Conservation (phyloP, 176 grass and related monocot genomes). For the Carex kokanica region DNA sequence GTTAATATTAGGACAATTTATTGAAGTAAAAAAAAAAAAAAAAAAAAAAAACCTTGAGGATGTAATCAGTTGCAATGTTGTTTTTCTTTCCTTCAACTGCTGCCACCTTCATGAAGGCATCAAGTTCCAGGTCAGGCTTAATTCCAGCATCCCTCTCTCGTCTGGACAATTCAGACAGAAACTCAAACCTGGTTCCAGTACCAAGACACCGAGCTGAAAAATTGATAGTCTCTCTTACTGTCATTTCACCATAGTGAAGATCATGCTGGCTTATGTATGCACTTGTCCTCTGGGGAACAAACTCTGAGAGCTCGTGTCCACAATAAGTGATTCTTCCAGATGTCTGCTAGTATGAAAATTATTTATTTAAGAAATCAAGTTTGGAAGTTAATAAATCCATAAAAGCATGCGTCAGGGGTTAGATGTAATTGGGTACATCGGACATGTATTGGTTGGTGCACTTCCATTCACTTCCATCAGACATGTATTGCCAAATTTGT, state of each 20-base stretch:
- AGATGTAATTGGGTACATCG: neutral
- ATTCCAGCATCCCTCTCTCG: constrained; percentile 57
- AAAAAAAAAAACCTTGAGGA: constrained; percentile 43
- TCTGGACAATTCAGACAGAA: constrained; percentile 52
- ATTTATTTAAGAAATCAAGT: neutral
- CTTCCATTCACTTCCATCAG: neutral
- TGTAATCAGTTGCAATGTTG: constrained; percentile 53
- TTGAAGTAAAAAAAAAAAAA: neutral
- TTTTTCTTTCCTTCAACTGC: constrained; percentile 47
- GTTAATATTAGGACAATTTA: neutral
- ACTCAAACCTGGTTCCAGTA: constrained; percentile 49
- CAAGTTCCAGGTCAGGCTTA: constrained; percentile 58
- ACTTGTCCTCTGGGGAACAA: constrained; percentile 56
- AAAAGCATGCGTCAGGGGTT: neutral
- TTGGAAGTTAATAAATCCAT: neutral
- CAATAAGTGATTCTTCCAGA: constrained; percentile 50
- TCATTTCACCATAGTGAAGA: constrained; percentile 56
- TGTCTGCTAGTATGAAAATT: constrained; percentile 24
- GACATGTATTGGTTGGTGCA: neutral
- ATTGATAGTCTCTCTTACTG: constrained; percentile 62
- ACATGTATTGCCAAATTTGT: neutral
- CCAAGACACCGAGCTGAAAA: constrained; percentile 58
- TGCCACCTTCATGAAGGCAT: constrained; percentile 60
- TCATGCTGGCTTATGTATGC: constrained; percentile 68
- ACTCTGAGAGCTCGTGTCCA: constrained; percentile 46